A percentile compares a stretch with the other conserved stretches of the same genome.
Conservation (phyloP, 345 rosid species). For the Gossypium anomalum region DNA sequence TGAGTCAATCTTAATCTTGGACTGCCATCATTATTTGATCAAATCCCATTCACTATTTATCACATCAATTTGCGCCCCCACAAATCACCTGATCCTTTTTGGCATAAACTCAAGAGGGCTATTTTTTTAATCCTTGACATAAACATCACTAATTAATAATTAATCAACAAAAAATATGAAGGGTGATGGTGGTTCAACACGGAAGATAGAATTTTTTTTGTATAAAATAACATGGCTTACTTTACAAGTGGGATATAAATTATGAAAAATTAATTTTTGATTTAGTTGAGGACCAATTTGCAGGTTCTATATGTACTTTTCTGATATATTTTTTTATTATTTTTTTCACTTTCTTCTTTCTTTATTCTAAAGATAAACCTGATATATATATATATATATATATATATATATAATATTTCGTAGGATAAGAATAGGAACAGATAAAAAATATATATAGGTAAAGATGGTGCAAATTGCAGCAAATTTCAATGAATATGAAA, state of each 20-base stretch:
- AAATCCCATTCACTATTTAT: slow-evolving; percentile 20
- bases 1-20: slow-evolving; percentile 43
- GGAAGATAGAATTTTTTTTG: background rate
- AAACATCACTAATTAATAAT: background rate
- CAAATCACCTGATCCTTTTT: background rate
- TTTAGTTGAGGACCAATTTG: background rate
- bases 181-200: background rate
- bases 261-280: background rate
- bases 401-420: background rate
- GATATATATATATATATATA: background rate
- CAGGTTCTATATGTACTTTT: background rate
- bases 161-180: background rate
- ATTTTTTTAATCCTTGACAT: background rate
- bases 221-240: slow-evolving; percentile 4
- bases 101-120: background rate
- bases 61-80: slow-evolving; percentile 15
- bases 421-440: background rate
- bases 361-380: background rate
- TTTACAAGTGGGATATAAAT: slow-evolving; percentile 6
- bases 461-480: background rate
- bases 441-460: background rate
- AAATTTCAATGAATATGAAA: background rate
- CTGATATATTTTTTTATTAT: background rate
- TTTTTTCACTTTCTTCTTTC: background rate
- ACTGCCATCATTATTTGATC: slow-evolving; percentile 44